Base-by-base conservation (phyloP, 1,284 basidiomycete genomes). In the Hymenochaete sp. region DNA sequence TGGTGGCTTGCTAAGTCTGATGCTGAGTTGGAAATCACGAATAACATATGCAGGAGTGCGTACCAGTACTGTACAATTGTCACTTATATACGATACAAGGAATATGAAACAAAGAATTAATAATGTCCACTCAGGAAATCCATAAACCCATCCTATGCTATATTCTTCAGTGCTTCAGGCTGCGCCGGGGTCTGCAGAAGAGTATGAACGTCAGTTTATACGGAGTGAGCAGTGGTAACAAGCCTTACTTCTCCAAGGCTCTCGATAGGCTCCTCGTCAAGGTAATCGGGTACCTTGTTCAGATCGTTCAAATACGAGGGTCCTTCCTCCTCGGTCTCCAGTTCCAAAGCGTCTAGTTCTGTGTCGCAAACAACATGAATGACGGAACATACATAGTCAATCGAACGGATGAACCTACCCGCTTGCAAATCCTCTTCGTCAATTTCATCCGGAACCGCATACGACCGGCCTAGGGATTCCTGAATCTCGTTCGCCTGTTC, bases 401-500 rank as follows among this genome's bases (percentile, higher is more conserved):
- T 38, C n/a, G 28, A 44, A 61, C 79, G n/a, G n/a, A n/a, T n/a
- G n/a, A n/a, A n/a, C n/a, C 38, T 57, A 85, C 95, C 95, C 42
- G 96, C 96, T 73, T 97, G 85, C 3, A 99, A 72, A 62, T 98
- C 96, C 10, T 86, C 90, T 63, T 99, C 95, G 67, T 99, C 96
- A 37, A 99, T 73, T 62, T 98, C 96, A 55, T 99, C 96, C 11
- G 95, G 95, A 0, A 98, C 90, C 22, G 86, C 91, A 62, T 98
- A 99, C 26, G 90, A 95, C 52, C 95, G 73, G 8, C 88, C 90
- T 31, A 99, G 68, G 28, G 85, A 82, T 62, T 98, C 95, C 60
- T 98, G 95, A 42, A 99, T 92, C 62, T 98, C 95, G 60, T 97
- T 98, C 2, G 93, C 91, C 62, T 95, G 90, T 58, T 98, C 96